Base-by-base conservation (phyloP, 2,329 filamentous ascomycete species). In the Taxawa tesnikishii region DNA sequence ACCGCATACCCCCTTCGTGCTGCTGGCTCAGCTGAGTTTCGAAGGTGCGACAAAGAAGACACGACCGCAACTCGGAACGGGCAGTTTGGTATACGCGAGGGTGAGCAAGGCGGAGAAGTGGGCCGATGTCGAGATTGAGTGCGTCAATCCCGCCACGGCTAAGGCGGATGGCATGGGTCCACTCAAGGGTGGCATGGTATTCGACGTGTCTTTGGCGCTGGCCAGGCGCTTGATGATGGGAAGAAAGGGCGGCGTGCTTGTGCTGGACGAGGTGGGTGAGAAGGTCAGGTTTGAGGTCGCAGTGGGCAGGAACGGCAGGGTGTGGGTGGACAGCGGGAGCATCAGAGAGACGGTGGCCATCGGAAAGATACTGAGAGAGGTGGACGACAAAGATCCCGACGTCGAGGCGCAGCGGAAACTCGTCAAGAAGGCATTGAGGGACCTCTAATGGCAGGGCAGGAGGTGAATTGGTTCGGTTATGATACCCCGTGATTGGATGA, bases 1-100 rank as follows among this genome's bases (percentile, higher is more conserved):
- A 16, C 68, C 70, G 6, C 62, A 75, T 47, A 70, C 68, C 5
- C 59, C 68, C 1, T 58, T 60, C 38, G 84, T 82, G 1, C 64
- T 82, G 12, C 74, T 96, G 1, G 84, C 83, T 0, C 82, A 93
- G 43, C 69, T 96, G 13, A 75, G 85, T n/a, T 98, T 98, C 54
- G 88, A 96, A 58, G 76, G 77, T 41, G 90, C 85, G 12, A 84
- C 80, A 27, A 90, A 87, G 57, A 96, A 96, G 62, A 94, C 83
- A 3, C 71, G 87, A 2, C 90, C 90, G 0, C 69, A 83, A 41
- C 70, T 96, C 26, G 63, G 68, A 16, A 50, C 73, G 10, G 84
- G 84, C 23, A 75, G 83, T 32, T 62, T 94, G 16, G 83, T 96
- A 21, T 96, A 96, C 60, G 88, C 87, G 23, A 80, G 88, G 40